These are phyloP conservation scores for Hypomontagnella submonticulosa DNA, from an alignment of 495 filamentous ascomycete species.

Conservation along the genomic window DNA sequence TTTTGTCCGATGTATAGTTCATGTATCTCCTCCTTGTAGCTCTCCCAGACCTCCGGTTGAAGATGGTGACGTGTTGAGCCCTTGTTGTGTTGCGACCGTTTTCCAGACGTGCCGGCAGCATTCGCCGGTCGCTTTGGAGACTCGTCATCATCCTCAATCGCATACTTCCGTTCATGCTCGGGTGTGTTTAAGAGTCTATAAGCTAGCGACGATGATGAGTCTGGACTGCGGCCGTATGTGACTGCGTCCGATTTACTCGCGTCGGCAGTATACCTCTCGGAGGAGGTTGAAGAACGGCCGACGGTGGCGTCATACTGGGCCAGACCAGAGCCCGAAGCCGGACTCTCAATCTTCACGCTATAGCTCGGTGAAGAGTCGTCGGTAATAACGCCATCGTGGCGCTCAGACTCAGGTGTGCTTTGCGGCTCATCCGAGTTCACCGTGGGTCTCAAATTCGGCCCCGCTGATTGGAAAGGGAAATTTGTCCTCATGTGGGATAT, in stretches of 20 bases:
- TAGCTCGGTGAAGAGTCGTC: slow-evolving; percentile 5
- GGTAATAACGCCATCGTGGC: slow-evolving; percentile 8
- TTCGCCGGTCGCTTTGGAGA: background rate
- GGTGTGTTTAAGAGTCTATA: background rate
- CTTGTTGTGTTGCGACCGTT: slow-evolving; percentile 22
- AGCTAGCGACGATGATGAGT: slow-evolving; percentile 4
- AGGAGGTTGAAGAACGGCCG: slow-evolving; percentile 20
- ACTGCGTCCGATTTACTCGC: background rate
- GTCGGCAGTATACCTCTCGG: slow-evolving; percentile 6
- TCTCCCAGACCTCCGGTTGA: slow-evolving; percentile 43
- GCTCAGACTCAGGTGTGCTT: slow-evolving; percentile 8
- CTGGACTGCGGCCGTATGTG: background rate
- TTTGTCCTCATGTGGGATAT: slow-evolving; percentile 25
- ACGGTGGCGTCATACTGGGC: slow-evolving; percentile 15
- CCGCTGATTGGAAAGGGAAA: slow-evolving; percentile 21
- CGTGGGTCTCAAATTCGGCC: slow-evolving; percentile 16
- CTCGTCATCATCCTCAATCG: slow-evolving; percentile 6
- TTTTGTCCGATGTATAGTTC: slow-evolving; percentile 45
- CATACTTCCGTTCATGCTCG: background rate
- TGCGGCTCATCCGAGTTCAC: slow-evolving; percentile 14
- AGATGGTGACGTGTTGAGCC: slow-evolving; percentile 43
- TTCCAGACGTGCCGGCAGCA: slow-evolving; percentile 1
- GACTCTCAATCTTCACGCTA: slow-evolving; percentile 32
- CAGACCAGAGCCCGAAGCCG: slow-evolving; percentile 10
- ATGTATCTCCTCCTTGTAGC: slow-evolving; percentile 42